Conservation (phyloP, 129 eudicot species). For the Chrysanthemum seticuspe region DNA sequence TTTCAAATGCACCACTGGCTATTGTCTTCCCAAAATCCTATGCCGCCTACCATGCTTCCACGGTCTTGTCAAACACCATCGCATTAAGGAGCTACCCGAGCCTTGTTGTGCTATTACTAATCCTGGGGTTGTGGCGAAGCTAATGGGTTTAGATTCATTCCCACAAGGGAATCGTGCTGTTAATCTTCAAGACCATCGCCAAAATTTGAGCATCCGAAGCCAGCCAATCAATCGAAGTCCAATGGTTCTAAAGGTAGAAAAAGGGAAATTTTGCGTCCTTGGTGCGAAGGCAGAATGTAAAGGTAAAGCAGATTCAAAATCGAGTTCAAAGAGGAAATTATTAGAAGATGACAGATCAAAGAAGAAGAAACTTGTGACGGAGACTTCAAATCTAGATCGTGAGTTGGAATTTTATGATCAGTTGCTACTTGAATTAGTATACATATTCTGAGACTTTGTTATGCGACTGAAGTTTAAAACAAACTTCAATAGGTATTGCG, state of each 20-base stretch:
- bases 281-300: conserved; percentile 46
- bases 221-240: conserved; percentile 33
- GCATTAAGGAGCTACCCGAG: conserved; percentile 23
- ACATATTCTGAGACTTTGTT: conserved; percentile 20
- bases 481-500: no score
- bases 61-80: conserved; percentile 40
- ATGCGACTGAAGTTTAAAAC: no score
- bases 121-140: conserved; percentile 63
- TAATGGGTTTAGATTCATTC: conserved; percentile 74
- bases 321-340: conserved; percentile 45
- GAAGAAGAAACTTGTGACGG: conserved; percentile 26
- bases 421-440: conserved; percentile 49
- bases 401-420: conserved; percentile 36
- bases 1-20: conserved; percentile 21
- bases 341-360: conserved; percentile 36
- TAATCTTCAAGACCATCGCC: conserved; percentile 14
- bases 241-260: conserved; percentile 50
- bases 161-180: conserved; percentile 33
- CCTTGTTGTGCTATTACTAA: conserved; percentile 17
- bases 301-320: conserved; percentile 34
- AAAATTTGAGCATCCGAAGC: conserved; percentile 18
- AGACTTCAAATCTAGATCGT: conserved; percentile 19
- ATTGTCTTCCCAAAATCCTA: conserved; percentile 42
- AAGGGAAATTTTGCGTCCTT: conserved; percentile 58
- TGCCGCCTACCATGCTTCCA: conserved; percentile 49